These are phyloP conservation scores for Ogataea nonfermentans DNA, from an alignment of 805 yeast genomes.

Conservation along the genomic window DNA sequence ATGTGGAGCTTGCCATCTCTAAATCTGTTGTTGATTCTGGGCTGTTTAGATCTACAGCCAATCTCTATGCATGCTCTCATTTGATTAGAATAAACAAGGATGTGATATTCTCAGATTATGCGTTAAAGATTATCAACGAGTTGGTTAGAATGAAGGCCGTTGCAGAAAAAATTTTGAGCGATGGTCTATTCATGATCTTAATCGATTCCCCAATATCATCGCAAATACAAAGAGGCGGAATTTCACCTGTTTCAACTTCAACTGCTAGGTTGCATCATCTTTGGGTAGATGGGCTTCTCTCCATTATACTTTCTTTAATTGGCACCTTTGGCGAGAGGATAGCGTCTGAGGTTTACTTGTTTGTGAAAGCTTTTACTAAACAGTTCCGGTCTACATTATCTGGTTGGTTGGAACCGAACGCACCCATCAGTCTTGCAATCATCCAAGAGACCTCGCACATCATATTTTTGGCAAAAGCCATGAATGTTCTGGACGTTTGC, in stretches of 20 bases:
- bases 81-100: constrained; percentile 58
- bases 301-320: constrained; percentile 59
- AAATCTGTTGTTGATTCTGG: constrained; percentile 54
- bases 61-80: constrained; percentile 68
- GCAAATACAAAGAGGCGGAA: constrained; percentile 62
- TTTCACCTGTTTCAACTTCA: constrained; percentile 50
- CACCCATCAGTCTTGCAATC: constrained; percentile 45
- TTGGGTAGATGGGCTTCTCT: constrained; percentile 85
- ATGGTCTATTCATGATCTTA: constrained; percentile 65
- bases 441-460: constrained; percentile 70
- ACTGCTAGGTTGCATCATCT: constrained; percentile 55
- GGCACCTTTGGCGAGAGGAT: constrained; percentile 62
- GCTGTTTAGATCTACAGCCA: constrained; percentile 58
- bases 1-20: constrained; percentile 50
- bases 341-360: constrained; percentile 62
- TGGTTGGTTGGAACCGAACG: constrained; percentile 59
- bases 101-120: constrained; percentile 67
- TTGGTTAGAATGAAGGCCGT: constrained; percentile 57
- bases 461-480: constrained; percentile 57
- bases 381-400: constrained; percentile 64
- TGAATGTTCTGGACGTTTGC: constrained; percentile 52
- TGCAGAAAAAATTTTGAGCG: constrained; percentile 62
- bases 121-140: constrained; percentile 67
- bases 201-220: constrained; percentile 73
- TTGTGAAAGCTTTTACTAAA: constrained; percentile 57